A percentile compares a stretch with the other conserved stretches of the same genome.
Evolutionary conservation across 2,329 filamentous ascomycete species (phyloP).

Genomic region (Pseudogymnoascus sp.): DNA sequence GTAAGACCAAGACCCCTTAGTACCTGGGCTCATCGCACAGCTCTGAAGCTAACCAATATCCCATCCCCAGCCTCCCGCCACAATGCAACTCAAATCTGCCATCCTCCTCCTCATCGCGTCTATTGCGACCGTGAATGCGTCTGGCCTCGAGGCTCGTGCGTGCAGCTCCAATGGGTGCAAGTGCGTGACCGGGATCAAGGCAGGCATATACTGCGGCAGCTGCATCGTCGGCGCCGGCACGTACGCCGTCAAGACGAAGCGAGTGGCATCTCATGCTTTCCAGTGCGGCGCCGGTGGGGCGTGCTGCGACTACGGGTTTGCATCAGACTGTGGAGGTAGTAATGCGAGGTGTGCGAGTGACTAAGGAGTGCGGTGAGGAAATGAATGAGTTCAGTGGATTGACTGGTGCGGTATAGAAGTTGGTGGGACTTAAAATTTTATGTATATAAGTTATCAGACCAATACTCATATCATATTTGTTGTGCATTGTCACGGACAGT

Average conservation of each 20-base stretch:
- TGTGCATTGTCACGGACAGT: neutral
- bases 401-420: neutral
- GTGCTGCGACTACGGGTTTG: slow-evolving; percentile 13
- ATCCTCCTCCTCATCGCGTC: neutral
- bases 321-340: neutral
- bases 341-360: neutral
- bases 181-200: slow-evolving; percentile 16
- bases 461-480: neutral
- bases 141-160: slow-evolving; percentile 10
- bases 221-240: slow-evolving; percentile 19
- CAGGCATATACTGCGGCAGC: slow-evolving; percentile 20
- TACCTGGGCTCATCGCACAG: neutral
- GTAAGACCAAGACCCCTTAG: neutral
- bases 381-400: neutral
- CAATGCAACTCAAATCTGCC: neutral
- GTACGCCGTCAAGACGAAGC: slow-evolving; percentile 19
- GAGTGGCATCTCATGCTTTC: slow-evolving; percentile 17
- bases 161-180: slow-evolving; percentile 18
- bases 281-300: slow-evolving; percentile 19
- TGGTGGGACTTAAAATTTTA: neutral
- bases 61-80: neutral
- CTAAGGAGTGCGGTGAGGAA: neutral
- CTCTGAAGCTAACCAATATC: neutral
- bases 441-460: neutral
- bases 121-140: neutral